Evolutionary conservation across 2,329 filamentous ascomycete species (phyloP).

Genomic region (Chaetothyriales sp.): DNA sequence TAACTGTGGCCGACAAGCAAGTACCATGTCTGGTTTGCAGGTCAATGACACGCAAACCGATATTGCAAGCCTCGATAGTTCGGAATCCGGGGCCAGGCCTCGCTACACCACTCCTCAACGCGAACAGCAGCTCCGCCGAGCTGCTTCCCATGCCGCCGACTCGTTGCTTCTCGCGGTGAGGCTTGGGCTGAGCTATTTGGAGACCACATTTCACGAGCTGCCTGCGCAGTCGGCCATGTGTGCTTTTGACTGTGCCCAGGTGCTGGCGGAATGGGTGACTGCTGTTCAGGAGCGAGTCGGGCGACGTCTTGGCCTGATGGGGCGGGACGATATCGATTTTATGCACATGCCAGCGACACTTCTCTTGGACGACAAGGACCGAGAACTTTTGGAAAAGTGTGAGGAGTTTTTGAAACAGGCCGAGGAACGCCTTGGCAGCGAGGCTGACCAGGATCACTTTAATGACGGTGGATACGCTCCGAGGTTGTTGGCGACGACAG

Average conservation of each 20-base stretch:
- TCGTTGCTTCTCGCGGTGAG: constrained; percentile 80
- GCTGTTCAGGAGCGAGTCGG: constrained; percentile 92
- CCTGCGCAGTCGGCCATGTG: constrained; percentile 85
- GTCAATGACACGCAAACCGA: constrained; percentile 22
- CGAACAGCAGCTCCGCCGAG: constrained; percentile 77
- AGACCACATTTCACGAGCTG: constrained; percentile 68
- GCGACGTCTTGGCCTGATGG: constrained; percentile 70
- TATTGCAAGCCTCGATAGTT: background rate
- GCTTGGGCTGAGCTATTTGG: constrained; percentile 69
- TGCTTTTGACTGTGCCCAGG: constrained; percentile 83
- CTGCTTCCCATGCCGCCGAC: constrained; percentile 89
- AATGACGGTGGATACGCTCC: constrained; percentile 63
- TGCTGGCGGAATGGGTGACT: constrained; percentile 85
- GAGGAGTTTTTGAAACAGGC: constrained; percentile 61
- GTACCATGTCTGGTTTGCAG: background rate
- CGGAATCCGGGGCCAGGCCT: constrained; percentile 12
- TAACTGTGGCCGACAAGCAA: constrained; percentile 24
- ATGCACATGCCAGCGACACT: constrained; percentile 71
- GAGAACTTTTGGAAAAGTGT: constrained; percentile 69
- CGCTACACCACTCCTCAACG: constrained; percentile 44
- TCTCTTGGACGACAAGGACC: constrained; percentile 81
- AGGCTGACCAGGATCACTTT: constrained; percentile 8
- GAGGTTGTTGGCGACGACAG: constrained; percentile 69
- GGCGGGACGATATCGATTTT: constrained; percentile 65
- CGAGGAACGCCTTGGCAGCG: constrained; percentile 48